A percentile compares a stretch with the other conserved stretches of the same genome.
Conservation (phyloP, 208 protist species). For the Trypanosomatidae sp. region DNA sequence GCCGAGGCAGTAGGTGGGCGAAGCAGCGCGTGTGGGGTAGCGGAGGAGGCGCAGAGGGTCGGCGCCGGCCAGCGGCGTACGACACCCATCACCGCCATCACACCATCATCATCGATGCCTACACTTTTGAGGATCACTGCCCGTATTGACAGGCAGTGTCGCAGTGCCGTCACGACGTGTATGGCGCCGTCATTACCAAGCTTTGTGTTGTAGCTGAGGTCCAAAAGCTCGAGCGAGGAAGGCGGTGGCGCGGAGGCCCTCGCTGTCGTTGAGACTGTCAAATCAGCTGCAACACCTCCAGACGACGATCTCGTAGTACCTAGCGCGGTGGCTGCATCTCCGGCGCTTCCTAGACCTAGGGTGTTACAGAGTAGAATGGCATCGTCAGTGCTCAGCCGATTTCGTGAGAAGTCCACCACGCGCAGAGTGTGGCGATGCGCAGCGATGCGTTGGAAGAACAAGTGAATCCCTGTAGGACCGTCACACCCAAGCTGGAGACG, state of each 20-base stretch:
- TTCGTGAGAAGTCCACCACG: slow-evolving; percentile 80
- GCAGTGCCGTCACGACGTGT: slow-evolving; percentile 45
- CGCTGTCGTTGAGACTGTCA: not conserved
- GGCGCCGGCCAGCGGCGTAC: slow-evolving; percentile 51
- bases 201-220: slow-evolving; percentile 85
- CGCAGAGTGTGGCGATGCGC: slow-evolving; percentile 66
- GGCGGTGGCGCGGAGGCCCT: not conserved
- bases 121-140: slow-evolving; percentile 72
- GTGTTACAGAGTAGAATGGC: slow-evolving; percentile 56
- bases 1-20: slow-evolving; percentile 16
- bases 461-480: slow-evolving; percentile 55
- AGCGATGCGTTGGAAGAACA: slow-evolving; percentile 68
- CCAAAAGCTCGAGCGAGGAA: slow-evolving; percentile 63
- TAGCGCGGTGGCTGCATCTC: not conserved
- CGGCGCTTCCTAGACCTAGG: slow-evolving; percentile 37
- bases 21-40: slow-evolving; percentile 5
- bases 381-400: slow-evolving; percentile 62
- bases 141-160: slow-evolving; percentile 42
- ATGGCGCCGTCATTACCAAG: slow-evolving; percentile 70
- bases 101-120: slow-evolving; percentile 68
- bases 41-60: not conserved
- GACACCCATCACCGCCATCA: slow-evolving; percentile 34
- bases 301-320: not conserved
- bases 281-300: not conserved
- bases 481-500: slow-evolving; percentile 82